These are phyloP conservation scores for Ceratobasidium sp. DNA, from an alignment of 1,284 basidiomycete genomes.

Conservation along the genomic window DNA sequence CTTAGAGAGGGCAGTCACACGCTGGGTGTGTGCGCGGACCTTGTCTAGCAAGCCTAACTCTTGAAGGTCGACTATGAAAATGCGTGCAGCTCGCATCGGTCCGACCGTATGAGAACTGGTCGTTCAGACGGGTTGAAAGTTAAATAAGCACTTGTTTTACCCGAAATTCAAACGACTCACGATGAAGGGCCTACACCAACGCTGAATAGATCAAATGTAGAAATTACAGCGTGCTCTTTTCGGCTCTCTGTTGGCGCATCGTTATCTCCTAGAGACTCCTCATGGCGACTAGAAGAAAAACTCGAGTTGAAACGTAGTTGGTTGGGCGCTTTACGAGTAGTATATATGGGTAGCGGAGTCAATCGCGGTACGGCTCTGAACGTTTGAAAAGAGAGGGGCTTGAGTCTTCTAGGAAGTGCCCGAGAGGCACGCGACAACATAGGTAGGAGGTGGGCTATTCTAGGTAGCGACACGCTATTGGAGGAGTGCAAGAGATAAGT, in stretches of 20 bases:
- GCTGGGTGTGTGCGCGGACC: conserved; percentile 59
- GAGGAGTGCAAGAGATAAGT: conserved; percentile 15
- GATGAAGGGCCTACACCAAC: conserved; percentile 73
- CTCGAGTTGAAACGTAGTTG: conserved; percentile 11
- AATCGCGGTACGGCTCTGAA: background rate
- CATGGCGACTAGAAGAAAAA: background rate
- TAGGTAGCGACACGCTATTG: background rate
- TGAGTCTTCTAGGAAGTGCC: background rate
- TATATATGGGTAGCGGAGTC: background rate
- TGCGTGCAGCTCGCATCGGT: conserved; percentile 92
- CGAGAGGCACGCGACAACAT: conserved; percentile 22
- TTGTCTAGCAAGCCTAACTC: conserved; percentile 80
- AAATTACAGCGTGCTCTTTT: conserved; percentile 92
- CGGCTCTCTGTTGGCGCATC: conserved; percentile 10
- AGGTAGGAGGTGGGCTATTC: background rate
- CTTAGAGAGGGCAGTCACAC: conserved; percentile 23
- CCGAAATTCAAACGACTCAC: too few relatives aligned
- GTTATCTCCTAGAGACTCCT: background rate
- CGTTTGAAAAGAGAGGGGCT: background rate
- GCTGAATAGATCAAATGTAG: conserved; percentile 93
- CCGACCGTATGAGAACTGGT: conserved; percentile 82
- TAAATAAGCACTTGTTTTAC: conserved; percentile 38
- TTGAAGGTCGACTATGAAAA: conserved; percentile 85
- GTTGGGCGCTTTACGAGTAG: background rate
- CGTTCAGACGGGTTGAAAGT: conserved; percentile 57